Evolutionary conservation across 768 basidiomycete genomes (phyloP), one percentile per base, ranked within the genome.

Genomic region (Rhizopogon sp.): DNA sequence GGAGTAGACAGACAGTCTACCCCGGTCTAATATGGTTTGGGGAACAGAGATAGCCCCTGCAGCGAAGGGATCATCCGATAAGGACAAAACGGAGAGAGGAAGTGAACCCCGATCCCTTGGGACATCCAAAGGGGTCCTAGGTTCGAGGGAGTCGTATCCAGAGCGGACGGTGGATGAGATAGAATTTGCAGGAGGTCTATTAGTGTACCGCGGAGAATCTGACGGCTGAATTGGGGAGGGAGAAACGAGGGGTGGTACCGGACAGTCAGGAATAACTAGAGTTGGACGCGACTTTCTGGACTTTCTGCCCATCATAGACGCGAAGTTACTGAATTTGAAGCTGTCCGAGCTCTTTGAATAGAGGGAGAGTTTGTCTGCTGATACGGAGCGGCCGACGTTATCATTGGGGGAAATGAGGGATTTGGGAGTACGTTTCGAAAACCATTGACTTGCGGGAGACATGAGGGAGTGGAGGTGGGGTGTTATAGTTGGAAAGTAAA

Each of bases 1-100:
- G 0, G 84, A 83, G 61, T 79, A 78, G 13, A 72, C 76, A 22
- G 84, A 84, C 29, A 81, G 70, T 54, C 76, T 76, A 62, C 72
- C 78, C 20, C 72, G 74, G 60, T 80, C 79, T n/a, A 41, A 43
- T 55, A 68, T 42, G 43, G 67, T 61, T 52, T 57, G 72, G 70
- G 68, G 71, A 60, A 78, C 59, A 22, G 79, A 64, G 37, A 80
- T 72, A 42, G 74, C 73, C 43, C 75, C 74, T 17, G 79, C 75
- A 28, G 81, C 82, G 61, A 87, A 87, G 5, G 85, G 85, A 70
- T 87, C 85, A 6, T 87, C 86, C 9, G 83, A 81, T 22, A 84
- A 73, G 3, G 84, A 84, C 52, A 87, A 64, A 53, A 87, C 69
- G 2, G 86, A 86, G 52, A 64, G 64, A 25, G 68, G 76, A 51